These are phyloP conservation scores for Geotrichum candidum DNA, from an alignment of 1,139 yeast species.

Conservation along the genomic window DNA sequence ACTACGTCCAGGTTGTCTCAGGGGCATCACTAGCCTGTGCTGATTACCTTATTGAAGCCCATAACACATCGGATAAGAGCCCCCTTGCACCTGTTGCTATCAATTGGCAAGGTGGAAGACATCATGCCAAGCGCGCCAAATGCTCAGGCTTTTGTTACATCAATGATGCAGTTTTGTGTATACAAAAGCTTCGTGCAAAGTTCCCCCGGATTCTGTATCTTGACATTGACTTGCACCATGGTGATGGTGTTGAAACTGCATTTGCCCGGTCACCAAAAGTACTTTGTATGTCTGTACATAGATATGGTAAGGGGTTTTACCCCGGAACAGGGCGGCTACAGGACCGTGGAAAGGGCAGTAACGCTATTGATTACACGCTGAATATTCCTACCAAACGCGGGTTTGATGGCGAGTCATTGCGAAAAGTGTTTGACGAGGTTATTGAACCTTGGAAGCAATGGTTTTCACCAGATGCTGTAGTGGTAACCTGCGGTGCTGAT, in stretches of 20 bases:
- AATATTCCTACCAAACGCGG: constrained; percentile 60
- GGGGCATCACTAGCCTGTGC: constrained; percentile 58
- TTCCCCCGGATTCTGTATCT: constrained; percentile 53
- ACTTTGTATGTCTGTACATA: constrained; percentile 57
- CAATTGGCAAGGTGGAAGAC: constrained; percentile 80
- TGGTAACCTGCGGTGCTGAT: constrained; percentile 68
- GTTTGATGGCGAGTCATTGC: constrained; percentile 43
- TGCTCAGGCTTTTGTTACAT: constrained; percentile 74
- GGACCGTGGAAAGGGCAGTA: constrained; percentile 35
- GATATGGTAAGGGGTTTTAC: constrained; percentile 60
- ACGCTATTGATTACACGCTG: constrained; percentile 31
- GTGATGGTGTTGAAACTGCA: constrained; percentile 72
- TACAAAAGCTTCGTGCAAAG: constrained; percentile 43
- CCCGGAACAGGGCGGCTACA: constrained; percentile 59
- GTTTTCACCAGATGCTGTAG: constrained; percentile 48
- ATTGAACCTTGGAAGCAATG: constrained; percentile 41
- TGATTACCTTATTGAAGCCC: constrained; percentile 27
- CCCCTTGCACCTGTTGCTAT: constrained; percentile 39
- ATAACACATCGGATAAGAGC: not conserved
- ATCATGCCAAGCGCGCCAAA: constrained; percentile 51
- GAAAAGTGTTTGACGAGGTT: constrained; percentile 38
- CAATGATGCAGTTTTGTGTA: constrained; percentile 59
- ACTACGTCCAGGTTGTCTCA: constrained; percentile 47
- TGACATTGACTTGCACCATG: constrained; percentile 73
- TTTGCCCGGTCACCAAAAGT: constrained; percentile 54